Conservation (phyloP, 768 basidiomycete genomes). For the Podaxis rugospora region DNA sequence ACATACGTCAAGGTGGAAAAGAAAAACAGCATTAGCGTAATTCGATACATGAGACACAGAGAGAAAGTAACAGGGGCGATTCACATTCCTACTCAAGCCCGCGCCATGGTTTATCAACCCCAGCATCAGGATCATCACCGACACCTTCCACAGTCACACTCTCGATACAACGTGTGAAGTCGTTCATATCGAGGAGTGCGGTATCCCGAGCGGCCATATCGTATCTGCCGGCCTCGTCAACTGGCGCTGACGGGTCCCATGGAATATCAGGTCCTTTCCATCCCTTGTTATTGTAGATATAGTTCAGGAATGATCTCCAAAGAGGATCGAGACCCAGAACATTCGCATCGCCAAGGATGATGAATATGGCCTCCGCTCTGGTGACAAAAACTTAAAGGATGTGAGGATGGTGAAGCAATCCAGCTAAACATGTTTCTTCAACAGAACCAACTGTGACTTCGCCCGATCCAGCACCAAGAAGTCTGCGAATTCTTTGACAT, state of each 20-base stretch:
- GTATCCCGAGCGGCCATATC: slow-evolving; percentile 27
- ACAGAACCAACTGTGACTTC: neutral
- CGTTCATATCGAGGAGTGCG: slow-evolving; percentile 35
- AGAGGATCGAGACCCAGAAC: slow-evolving; percentile 60
- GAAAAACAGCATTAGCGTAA: no score
- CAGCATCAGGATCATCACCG: slow-evolving; percentile 27
- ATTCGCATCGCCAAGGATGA: slow-evolving; percentile 55
- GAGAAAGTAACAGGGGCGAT: no score
- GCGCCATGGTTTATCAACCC: slow-evolving; percentile 38
- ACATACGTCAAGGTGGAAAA: no score
- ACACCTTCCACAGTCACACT: slow-evolving; percentile 22
- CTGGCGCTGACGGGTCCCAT: slow-evolving; percentile 43
- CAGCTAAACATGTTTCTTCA: neutral
- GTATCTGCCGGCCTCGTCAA: slow-evolving; percentile 35
- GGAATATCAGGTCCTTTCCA: slow-evolving; percentile 48
- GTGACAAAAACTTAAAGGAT: slow-evolving; percentile 51
- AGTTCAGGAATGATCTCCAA: slow-evolving; percentile 59
- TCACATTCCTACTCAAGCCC: slow-evolving; percentile 27
- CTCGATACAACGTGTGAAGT: slow-evolving; percentile 32
- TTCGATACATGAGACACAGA: no score
- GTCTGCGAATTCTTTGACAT: neutral
- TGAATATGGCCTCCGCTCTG: slow-evolving; percentile 53
- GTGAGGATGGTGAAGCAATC: neutral
- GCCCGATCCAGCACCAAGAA: neutral
- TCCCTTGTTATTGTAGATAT: slow-evolving; percentile 44